phyloP scores from a whole-genome alignment of 2,329 filamentous ascomycete genomes.

The Aureobasidium sp. region DNA sequence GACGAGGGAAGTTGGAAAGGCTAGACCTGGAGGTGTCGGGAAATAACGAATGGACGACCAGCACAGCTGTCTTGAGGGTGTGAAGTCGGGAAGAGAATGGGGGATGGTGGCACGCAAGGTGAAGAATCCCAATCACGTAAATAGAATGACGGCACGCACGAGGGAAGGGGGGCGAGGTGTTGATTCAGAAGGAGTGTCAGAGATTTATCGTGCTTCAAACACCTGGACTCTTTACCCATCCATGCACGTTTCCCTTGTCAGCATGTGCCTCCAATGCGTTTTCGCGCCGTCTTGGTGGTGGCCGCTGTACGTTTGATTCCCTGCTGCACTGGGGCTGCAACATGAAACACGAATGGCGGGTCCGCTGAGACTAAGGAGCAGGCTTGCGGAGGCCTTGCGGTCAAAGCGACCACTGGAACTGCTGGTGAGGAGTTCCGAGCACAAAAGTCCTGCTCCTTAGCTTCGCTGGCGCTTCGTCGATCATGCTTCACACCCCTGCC shows the following conservation, averaged over 20 bases:
- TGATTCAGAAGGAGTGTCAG: background rate
- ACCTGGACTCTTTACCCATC: background rate
- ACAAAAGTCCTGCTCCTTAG: background rate
- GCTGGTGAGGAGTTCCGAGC: background rate
- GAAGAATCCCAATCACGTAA: background rate
- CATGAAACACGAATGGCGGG: background rate
- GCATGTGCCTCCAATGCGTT: conserved; percentile 4
- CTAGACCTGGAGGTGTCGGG: background rate
- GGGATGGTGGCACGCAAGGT: background rate
- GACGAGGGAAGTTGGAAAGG: background rate
- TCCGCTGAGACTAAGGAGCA: background rate
- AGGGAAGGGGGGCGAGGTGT: background rate
- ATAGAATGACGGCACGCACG: background rate
- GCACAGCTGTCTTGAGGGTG: conserved; percentile 2
- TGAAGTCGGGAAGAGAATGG: background rate
- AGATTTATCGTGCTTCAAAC: conserved; percentile 7
- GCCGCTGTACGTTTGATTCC: background rate
- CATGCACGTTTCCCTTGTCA: conserved; percentile 6
- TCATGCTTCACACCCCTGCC: conserved; percentile 9
- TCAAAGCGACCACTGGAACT: background rate
- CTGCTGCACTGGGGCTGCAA: background rate
- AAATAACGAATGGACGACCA: background rate
- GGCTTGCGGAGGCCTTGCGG: background rate
- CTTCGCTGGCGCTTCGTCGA: background rate
- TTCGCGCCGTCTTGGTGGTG: background rate